Evolutionary conservation across 345 rosid species (phyloP), one percentile per base, ranked within the genome.

Genomic region (Brassica napus): DNA sequence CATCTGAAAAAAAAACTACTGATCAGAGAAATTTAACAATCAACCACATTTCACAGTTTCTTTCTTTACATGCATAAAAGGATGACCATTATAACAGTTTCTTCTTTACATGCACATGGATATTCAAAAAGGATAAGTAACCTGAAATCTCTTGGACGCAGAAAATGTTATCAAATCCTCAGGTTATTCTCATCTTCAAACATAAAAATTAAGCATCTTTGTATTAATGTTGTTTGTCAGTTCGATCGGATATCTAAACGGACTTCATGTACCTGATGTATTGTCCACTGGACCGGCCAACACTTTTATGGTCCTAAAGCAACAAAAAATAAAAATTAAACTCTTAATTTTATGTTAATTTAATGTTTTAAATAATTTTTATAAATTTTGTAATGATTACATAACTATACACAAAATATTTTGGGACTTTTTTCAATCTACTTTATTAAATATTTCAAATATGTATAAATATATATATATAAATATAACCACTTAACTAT

Each of bases 161-260:
- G 11, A 86, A 47, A 52, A 89, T 86, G 49, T 83, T 79, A 49
- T 83, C 88, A 83, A 87, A 88, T 7, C 96, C 97, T 23, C 85
- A n/a, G 79, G 66, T 88, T 28, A 94, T 87, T 81, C 96, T 88
- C 93, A 65, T 92, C 97, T 94, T 88, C 89, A 85, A 63, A 30
- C 28, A 72, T 21, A 0, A 11, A 10, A 37, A 10, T 4, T 42
- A 26, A 57, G 0, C 34, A 60, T 68, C 49, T 58, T 0, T 54
- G 14, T 65, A 52, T 63, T 49, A 63, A 59, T 80, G 67, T 79
- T 87, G 84, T 84, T 92, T 80, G 84, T 86, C 83, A 94, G 80
- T 61, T 88, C 90, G 18, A 94, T 37, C 0, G 94, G 97, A 74
- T 85, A 89, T 55, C 97, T 97, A 67, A 87, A 87, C 39, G 86